A percentile compares a stretch with the other conserved stretches of the same genome.
These are phyloP conservation scores for Isochrysis galbana DNA, from an alignment of 78 protist species.

Conservation along the genomic window DNA sequence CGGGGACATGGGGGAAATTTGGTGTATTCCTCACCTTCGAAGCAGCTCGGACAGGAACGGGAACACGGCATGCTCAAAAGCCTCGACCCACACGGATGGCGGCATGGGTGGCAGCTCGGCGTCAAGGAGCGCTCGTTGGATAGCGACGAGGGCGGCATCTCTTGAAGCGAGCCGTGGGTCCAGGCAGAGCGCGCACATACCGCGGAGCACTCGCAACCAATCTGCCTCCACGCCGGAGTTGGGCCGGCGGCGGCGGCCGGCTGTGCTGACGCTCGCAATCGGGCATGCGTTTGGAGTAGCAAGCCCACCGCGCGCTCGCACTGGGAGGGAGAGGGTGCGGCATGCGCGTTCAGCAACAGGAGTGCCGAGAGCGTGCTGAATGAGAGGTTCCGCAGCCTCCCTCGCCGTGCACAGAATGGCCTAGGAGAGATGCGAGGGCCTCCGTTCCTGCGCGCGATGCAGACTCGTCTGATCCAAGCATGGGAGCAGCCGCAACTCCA, in stretches of 20 bases:
- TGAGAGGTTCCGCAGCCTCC: not conserved
- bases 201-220: not conserved
- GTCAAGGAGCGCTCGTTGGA: conserved; percentile 26
- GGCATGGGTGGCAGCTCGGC: not conserved
- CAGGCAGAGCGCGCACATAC: not conserved
- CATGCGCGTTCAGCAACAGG: not conserved
- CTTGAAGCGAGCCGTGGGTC: not conserved
- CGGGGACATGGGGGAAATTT: too few species aligned
- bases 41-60: conserved; percentile 36
- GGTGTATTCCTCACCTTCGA: too few species aligned
- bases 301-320: not conserved
- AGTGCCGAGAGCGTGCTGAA: not conserved
- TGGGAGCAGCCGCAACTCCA: not conserved
- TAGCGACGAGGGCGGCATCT: conserved; percentile 7
- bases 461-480: not conserved
- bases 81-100: conserved; percentile 33
- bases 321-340: not conserved
- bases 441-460: not conserved
- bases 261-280: not conserved
- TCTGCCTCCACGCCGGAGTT: not conserved
- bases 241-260: not conserved
- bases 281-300: not conserved
- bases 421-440: not conserved
- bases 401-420: not conserved
- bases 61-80: conserved; percentile 55